These are phyloP conservation scores for Oryza meridionalis DNA, from an alignment of 176 grass and related monocot species.

Conservation along the genomic window DNA sequence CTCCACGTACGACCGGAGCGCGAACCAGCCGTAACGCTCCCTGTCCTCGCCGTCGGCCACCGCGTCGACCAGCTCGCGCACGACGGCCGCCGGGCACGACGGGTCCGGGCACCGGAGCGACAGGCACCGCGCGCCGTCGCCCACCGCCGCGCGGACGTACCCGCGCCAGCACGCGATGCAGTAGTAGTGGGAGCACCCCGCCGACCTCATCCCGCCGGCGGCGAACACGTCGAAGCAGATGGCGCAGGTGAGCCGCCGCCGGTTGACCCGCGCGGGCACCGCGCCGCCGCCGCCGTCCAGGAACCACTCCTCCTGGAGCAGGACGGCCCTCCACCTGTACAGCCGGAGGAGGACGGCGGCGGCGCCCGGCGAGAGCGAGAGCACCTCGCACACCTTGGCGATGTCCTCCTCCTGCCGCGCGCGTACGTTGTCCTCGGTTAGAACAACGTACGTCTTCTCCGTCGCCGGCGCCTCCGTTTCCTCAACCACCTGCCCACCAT, in stretches of 20 bases:
- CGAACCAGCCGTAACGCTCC: constrained; percentile 33
- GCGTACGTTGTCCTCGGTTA: constrained; percentile 21
- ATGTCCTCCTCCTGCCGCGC: constrained; percentile 12
- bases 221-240: constrained; percentile 32
- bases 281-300: background rate
- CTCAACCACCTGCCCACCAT: no score
- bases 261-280: background rate
- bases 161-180: constrained; percentile 52
- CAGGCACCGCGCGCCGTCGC: constrained; percentile 54
- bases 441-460: background rate
- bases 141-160: constrained; percentile 43
- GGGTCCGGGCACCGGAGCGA: constrained; percentile 53
- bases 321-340: constrained; percentile 30
- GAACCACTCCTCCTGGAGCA: constrained; percentile 43
- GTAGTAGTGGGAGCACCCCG: constrained; percentile 44
- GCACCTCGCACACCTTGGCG: background rate
- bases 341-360: constrained; percentile 34
- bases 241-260: constrained; percentile 14
- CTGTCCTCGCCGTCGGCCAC: background rate
- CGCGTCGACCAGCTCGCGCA: constrained; percentile 38
- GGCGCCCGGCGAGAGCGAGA: background rate
- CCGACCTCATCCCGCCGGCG: constrained; percentile 31
- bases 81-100: constrained; percentile 33
- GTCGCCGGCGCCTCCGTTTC: background rate
- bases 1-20: constrained; percentile 55